phyloP scores from a whole-genome alignment of 495 filamentous ascomycete genomes.

The Penicillium silybi region DNA sequence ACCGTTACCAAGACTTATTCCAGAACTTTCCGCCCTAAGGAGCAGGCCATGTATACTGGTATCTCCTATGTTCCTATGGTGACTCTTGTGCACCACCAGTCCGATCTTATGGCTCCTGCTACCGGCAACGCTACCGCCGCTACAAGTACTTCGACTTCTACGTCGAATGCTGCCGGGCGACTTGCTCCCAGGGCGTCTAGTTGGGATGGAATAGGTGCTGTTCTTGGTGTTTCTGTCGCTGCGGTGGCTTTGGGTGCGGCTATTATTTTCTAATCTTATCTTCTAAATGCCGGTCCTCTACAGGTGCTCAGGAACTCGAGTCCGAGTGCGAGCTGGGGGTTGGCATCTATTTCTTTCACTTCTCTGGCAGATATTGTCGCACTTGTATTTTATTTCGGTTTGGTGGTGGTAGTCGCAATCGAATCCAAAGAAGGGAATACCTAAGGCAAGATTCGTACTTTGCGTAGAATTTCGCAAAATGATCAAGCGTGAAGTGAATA shows the following conservation, averaged over 20 bases:
- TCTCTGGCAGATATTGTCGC: not conserved
- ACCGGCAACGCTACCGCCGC: not conserved
- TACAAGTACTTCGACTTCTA: not conserved
- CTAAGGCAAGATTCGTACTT: too few relatives aligned
- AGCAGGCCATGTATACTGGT: not conserved
- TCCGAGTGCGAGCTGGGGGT: too few relatives aligned
- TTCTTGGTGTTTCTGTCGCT: slow-evolving; percentile 2
- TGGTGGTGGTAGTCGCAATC: not conserved
- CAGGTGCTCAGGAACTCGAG: not conserved
- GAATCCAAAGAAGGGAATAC: too few relatives aligned
- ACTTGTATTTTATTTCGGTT: not conserved
- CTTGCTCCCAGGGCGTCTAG: not conserved
- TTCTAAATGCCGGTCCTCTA: not conserved
- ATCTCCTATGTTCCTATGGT: slow-evolving; percentile 6
- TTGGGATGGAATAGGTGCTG: slow-evolving; percentile 3
- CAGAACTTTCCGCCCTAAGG: not conserved
- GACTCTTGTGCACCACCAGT: slow-evolving; percentile 4
- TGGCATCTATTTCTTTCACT: not conserved
- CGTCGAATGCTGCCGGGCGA: slow-evolving; percentile 11
- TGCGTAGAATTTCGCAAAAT: too few relatives aligned
- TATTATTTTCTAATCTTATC: slow-evolving; percentile 8
- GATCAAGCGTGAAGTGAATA: too few relatives aligned
- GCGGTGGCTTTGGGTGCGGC: slow-evolving; percentile 9
- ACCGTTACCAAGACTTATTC: not conserved
- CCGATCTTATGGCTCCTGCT: slow-evolving; percentile 1